Evolutionary conservation across 176 grass and related monocot species (phyloP).

Genomic region (Canna indica): DNA sequence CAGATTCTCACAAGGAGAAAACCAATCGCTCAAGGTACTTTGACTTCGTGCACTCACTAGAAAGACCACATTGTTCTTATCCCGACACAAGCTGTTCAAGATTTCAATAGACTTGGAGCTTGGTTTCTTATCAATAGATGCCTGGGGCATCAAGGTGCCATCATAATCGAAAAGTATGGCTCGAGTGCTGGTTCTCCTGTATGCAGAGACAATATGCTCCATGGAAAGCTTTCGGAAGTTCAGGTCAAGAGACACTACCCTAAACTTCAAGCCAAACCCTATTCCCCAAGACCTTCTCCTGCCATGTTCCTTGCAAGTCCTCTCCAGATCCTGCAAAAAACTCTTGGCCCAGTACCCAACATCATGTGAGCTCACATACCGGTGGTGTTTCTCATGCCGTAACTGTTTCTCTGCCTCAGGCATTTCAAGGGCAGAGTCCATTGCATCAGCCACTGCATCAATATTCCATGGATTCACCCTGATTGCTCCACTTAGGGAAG

Average conservation of each 20-base stretch:
- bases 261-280: constrained; percentile 74
- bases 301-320: constrained; percentile 69
- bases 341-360: constrained; percentile 94
- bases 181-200: constrained; percentile 38
- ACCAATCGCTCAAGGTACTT: constrained; percentile 48
- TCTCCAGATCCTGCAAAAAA: constrained; percentile 76
- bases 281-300: constrained; percentile 80
- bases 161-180: constrained; percentile 82
- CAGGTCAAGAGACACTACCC: constrained; percentile 76
- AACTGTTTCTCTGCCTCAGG: constrained; percentile 60
- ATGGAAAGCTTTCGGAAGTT: constrained; percentile 83
- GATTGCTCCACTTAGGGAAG: constrained; percentile 72
- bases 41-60: constrained; percentile 67
- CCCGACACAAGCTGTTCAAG: constrained; percentile 56
- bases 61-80: constrained; percentile 67
- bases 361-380: constrained; percentile 82
- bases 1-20: constrained; percentile 57
- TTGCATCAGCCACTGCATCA: constrained; percentile 74
- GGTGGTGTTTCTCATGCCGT: constrained; percentile 76
- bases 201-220: constrained; percentile 76
- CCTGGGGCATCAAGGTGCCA: constrained; percentile 79
- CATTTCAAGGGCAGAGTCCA: constrained; percentile 74
- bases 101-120: constrained; percentile 46
- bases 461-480: constrained; percentile 93
- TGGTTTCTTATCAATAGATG: constrained; percentile 58